phyloP scores from a whole-genome alignment of 495 filamentous ascomycete genomes.

The Xeromyces bisporus region DNA sequence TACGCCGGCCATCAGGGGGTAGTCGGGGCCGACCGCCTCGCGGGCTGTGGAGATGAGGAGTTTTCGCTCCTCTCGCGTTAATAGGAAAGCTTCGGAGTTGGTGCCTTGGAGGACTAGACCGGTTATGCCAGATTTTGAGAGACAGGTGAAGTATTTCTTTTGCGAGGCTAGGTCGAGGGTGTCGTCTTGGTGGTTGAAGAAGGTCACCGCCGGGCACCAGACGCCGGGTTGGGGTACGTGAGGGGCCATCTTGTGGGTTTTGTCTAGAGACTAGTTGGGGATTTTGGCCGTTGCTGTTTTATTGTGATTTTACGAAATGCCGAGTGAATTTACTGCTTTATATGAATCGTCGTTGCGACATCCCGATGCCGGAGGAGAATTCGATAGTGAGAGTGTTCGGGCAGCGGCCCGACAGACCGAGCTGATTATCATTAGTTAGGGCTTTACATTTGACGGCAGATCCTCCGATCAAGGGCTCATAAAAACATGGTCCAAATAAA shows the following conservation, averaged over 20 bases:
- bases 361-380: background rate
- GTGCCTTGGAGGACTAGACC: conserved; percentile 47
- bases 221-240: conserved; percentile 9
- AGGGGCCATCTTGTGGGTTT: no score
- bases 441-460: no score
- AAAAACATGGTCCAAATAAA: no score
- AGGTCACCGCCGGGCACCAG: conserved; percentile 25
- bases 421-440: background rate
- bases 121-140: conserved; percentile 34
- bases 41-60: conserved; percentile 35
- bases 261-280: no score
- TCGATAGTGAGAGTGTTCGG: background rate
- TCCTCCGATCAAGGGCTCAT: no score
- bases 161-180: conserved; percentile 31
- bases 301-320: background rate
- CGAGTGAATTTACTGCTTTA: background rate
- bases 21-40: conserved; percentile 29
- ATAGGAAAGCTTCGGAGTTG: conserved; percentile 48
- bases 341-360: no score
- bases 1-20: conserved; percentile 45
- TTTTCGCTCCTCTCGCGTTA: conserved; percentile 42
- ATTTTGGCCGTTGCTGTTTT: background rate
- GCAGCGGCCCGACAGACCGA: background rate
- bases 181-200: conserved; percentile 38
- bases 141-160: conserved; percentile 37